Percentiles rank a stretch among this genome's conserved stretches.
Evolutionary conservation across 2,329 filamentous ascomycete species (phyloP).

Genomic region (Tolypocladium tundrense): DNA sequence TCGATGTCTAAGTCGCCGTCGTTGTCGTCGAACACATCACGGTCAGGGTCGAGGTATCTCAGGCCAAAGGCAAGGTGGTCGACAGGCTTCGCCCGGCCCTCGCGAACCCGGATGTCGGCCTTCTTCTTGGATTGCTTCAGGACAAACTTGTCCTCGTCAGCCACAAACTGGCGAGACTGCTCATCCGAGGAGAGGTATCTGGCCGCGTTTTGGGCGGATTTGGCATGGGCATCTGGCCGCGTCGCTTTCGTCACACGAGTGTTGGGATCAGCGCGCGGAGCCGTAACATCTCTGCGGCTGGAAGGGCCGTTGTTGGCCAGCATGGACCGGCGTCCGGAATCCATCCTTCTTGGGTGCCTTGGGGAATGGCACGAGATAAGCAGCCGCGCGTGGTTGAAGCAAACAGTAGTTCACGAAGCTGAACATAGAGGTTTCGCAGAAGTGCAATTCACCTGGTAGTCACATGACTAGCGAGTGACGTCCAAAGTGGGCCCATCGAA

Average conservation of each 20-base stretch:
- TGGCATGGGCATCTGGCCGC: constrained; percentile 16
- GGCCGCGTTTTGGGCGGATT: constrained; percentile 18
- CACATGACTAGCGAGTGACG: neutral
- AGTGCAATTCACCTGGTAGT: neutral
- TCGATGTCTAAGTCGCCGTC: constrained; percentile 64
- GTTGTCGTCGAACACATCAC: constrained; percentile 77
- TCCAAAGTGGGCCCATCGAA: neutral
- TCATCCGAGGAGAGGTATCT: constrained; percentile 61
- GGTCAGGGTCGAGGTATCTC: constrained; percentile 75
- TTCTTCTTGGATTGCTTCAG: constrained; percentile 97
- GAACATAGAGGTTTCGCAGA: neutral
- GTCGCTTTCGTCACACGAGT: constrained; percentile 46
- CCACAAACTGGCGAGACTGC: constrained; percentile 73
- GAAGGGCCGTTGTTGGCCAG: constrained; percentile 35
- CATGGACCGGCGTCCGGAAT: constrained; percentile 45
- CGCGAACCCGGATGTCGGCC: constrained; percentile 86
- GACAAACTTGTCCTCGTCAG: constrained; percentile 92
- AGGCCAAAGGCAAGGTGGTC: constrained; percentile 90
- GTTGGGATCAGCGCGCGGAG: constrained; percentile 43
- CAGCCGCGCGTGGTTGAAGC: neutral
- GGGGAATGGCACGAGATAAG: neutral
- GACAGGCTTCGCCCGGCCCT: constrained; percentile 81
- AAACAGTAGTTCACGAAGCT: neutral
- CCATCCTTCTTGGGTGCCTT: constrained; percentile 26
- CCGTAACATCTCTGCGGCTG: constrained; percentile 38